Percentiles rank a stretch among this genome's conserved stretches.
These are phyloP conservation scores for Cercophora scortea DNA, from an alignment of 495 filamentous ascomycete species.

Conservation along the genomic window DNA sequence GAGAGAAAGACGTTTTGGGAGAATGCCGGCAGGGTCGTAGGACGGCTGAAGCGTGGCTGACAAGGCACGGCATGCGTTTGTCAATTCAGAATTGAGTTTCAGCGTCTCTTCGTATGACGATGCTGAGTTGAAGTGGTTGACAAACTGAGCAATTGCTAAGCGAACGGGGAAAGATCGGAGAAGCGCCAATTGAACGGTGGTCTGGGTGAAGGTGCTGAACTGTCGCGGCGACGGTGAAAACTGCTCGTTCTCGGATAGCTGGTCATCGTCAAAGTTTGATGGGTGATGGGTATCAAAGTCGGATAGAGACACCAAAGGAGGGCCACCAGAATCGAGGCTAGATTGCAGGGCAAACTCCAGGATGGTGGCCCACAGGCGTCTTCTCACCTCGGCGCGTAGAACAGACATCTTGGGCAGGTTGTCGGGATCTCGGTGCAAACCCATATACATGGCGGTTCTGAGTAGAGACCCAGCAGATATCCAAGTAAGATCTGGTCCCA, in stretches of 20 bases:
- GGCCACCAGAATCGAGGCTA: conserved; percentile 51
- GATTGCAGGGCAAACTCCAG: conserved; percentile 55
- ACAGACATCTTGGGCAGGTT: conserved; percentile 29
- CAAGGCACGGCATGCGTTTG: conserved; percentile 23
- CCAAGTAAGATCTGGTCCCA: conserved; percentile 52
- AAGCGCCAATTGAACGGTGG: conserved; percentile 28
- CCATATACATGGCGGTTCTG: conserved; percentile 53
- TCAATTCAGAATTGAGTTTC: conserved; percentile 29
- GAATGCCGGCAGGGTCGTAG: conserved; percentile 25
- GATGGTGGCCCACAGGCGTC: conserved; percentile 61
- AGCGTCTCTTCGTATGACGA: conserved; percentile 30
- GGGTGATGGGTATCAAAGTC: conserved; percentile 53
- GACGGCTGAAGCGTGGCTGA: conserved; percentile 20
- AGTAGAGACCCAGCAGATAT: conserved; percentile 49
- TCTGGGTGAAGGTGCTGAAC: conserved; percentile 27
- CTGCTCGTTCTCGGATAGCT: conserved; percentile 25
- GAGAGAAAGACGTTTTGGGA: conserved; percentile 23
- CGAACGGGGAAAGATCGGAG: conserved; percentile 27
- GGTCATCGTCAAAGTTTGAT: conserved; percentile 43
- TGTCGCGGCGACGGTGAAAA: conserved; percentile 8
- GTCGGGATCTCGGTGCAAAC: conserved; percentile 52
- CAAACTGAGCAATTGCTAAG: conserved; percentile 26
- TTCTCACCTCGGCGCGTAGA: conserved; percentile 56
- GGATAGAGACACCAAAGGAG: conserved; percentile 42
- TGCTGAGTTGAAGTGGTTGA: conserved; percentile 25